Percentiles rank a stretch among this genome's conserved stretches.
Evolutionary conservation across 2,329 filamentous ascomycete species (phyloP).

Genomic region (Rugonectria rugulosa): DNA sequence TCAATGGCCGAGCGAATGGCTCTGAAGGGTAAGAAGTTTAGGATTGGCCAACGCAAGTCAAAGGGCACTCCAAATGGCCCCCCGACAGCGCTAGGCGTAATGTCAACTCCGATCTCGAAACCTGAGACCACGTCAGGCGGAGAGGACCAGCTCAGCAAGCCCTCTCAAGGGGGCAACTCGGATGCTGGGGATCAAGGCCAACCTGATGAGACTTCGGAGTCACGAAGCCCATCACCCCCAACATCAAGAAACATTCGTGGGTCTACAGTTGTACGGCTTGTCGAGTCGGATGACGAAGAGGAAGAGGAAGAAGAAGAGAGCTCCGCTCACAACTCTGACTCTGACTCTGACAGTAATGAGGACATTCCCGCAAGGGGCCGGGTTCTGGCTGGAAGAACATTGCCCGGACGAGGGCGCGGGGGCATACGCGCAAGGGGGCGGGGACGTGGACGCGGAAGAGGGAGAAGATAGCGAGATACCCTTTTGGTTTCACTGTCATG

Average conservation of each 20-base stretch:
- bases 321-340: conserved; percentile 14
- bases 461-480: background rate
- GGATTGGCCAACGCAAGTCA: conserved; percentile 52
- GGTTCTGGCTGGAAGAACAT: conserved; percentile 20
- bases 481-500: background rate
- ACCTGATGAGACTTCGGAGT: conserved; percentile 3
- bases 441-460: conserved; percentile 14
- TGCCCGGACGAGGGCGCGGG: conserved; percentile 18
- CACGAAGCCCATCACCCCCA: conserved; percentile 24
- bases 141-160: background rate
- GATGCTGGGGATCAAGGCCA: background rate
- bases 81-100: conserved; percentile 9
- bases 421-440: conserved; percentile 24
- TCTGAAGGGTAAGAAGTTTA: conserved; percentile 60
- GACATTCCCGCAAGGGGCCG: conserved; percentile 36
- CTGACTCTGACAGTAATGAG: conserved; percentile 30
- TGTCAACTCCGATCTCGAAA: conserved; percentile 1
- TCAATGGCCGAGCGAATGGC: conserved; percentile 67
- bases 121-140: background rate
- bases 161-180: conserved; percentile 1
- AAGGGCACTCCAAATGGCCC: conserved; percentile 8
- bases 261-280: conserved; percentile 36
- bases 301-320: conserved; percentile 12
- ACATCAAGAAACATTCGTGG: background rate
- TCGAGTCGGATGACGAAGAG: conserved; percentile 34